Evolutionary conservation across 108 stramenopile species (phyloP), one percentile per base, ranked within the genome.

Genomic region (Cyclotella sp.): DNA sequence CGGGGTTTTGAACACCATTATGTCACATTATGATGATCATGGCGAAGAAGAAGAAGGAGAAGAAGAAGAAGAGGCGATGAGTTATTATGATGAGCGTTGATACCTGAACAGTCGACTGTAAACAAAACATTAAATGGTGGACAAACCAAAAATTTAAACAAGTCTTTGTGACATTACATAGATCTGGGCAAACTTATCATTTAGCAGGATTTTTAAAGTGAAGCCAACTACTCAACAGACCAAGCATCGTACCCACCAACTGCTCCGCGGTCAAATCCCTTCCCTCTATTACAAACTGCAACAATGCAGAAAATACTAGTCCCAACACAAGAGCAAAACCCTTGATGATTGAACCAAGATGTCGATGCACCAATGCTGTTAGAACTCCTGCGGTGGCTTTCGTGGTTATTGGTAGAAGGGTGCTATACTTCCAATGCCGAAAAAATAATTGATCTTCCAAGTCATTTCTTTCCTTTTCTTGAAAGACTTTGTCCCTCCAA

Each of bases 331-430:
- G 63, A 11, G 86, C 87, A 76, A 92, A 92, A 0, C 91, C 91
- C 61, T 92, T 92, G 10, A 78, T 59, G 0, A 92, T 88, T 18
- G 85, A 78, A 26, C 92, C 92, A 3, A 88, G 83, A 72, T 90
- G 86, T 19, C 86, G 89, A 62, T 84, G 84, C 6, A 95, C 92
- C 44, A 91, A 76, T 15, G 89, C 95, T 3, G 91, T 90, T 0
- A 93, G 40, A 14, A 96, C 57, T 21, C 95, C 95, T 14, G 93
- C 93, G 10, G 65, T 61, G 0, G 95, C 89, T 42, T 91, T 85
- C 8, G 65, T 69, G 3, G 49, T 59, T 22, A 88, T 70, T 43
- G 87, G 87, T 26, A 88, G 30, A 4, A 85, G 66, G 3, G 84
- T 83, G 34, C 26, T 54, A 53, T 60, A 79, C 0, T 55, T 67